Evolutionary conservation across 495 filamentous ascomycete genomes (phyloP).

Genomic region (Podospora bellae-mahoneyi): DNA sequence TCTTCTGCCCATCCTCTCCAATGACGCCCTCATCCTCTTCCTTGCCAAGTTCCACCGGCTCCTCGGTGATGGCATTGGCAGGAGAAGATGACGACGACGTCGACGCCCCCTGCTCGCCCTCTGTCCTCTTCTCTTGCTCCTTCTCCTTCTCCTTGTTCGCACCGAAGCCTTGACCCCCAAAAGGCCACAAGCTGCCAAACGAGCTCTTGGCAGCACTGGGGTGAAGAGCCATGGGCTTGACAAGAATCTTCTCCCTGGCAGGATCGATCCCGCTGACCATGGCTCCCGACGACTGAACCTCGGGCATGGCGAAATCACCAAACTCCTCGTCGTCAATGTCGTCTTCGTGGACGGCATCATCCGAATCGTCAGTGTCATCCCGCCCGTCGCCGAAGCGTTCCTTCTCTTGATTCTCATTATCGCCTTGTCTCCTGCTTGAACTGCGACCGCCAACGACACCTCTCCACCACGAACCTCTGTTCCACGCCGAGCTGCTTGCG

Average conservation of each 20-base stretch:
- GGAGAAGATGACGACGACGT: background rate
- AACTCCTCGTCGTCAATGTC: conserved; percentile 51
- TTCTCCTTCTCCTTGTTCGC: conserved; percentile 33
- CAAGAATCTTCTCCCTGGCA: conserved; percentile 34
- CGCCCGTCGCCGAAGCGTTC: conserved; percentile 48
- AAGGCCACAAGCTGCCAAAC: conserved; percentile 50
- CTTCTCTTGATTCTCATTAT: conserved; percentile 13
- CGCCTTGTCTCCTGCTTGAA: conserved; percentile 10
- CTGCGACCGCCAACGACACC: conserved; percentile 32
- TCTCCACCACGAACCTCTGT: conserved; percentile 47
- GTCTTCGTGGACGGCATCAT: conserved; percentile 34
- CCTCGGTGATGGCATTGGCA: conserved; percentile 22
- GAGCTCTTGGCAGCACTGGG: conserved; percentile 36
- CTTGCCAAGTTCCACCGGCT: conserved; percentile 31
- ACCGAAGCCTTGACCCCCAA: conserved; percentile 32
- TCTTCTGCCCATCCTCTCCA: conserved; percentile 43
- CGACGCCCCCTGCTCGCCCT: background rate
- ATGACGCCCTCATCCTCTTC: conserved; percentile 30
- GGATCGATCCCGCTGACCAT: conserved; percentile 36
- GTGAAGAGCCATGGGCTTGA: conserved; percentile 48
- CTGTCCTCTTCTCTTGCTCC: conserved; percentile 7
- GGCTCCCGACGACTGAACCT: conserved; percentile 33
- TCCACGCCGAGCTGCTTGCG: conserved; percentile 30
- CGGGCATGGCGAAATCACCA: conserved; percentile 53
- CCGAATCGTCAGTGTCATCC: conserved; percentile 41